Conservation (phyloP, 2,329 filamentous ascomycete species). For the Pseudocercospora ulei region DNA sequence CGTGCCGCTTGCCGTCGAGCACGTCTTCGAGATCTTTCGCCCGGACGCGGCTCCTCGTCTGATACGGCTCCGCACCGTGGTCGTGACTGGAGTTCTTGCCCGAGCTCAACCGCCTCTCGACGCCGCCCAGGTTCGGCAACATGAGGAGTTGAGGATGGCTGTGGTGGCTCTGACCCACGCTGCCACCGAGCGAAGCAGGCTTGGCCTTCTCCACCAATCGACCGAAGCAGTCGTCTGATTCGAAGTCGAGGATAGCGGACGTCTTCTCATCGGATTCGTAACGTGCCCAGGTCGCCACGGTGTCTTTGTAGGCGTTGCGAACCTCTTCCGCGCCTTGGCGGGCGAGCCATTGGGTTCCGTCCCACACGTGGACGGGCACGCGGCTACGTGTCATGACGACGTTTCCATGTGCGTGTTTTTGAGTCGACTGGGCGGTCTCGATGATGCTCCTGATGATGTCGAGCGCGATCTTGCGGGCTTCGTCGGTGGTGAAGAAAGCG, state of each 20-base stretch:
- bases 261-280: conserved; percentile 31
- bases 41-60: no score
- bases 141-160: conserved; percentile 24
- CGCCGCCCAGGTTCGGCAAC: conserved; percentile 21
- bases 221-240: conserved; percentile 22
- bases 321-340: conserved; percentile 69
- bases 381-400: conserved; percentile 40
- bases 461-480: conserved; percentile 56
- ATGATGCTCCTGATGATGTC: conserved; percentile 74
- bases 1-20: conserved; percentile 20
- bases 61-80: conserved; percentile 8
- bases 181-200: conserved; percentile 21
- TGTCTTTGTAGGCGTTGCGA: conserved; percentile 74
- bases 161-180: conserved; percentile 20
- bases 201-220: conserved; percentile 21
- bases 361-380: conserved; percentile 75
- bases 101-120: conserved; percentile 19
- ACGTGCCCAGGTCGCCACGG: conserved; percentile 67
- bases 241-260: conserved; percentile 25
- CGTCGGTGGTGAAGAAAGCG: conserved; percentile 54
- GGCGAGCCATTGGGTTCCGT: conserved; percentile 89
- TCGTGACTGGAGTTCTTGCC: conserved; percentile 18
- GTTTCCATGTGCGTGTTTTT: conserved; percentile 19
- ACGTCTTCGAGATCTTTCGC: conserved; percentile 23
- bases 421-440: conserved; percentile 57